Percentiles rank a stretch among this genome's conserved stretches.
Conservation (phyloP, 192 early-diverging fungal species). For the Umbelopsis sp. region DNA sequence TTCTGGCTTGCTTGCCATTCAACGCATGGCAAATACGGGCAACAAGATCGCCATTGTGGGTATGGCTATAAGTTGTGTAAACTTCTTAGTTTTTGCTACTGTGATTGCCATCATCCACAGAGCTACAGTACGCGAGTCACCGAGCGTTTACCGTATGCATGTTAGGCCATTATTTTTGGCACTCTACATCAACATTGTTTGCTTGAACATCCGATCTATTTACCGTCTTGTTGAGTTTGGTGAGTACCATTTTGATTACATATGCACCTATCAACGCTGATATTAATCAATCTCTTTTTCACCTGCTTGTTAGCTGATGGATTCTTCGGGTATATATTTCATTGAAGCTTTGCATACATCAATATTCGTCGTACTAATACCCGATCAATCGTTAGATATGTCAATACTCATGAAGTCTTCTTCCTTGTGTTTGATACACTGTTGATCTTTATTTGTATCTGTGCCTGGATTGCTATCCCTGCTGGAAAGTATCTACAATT, state of each 20-base stretch:
- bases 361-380: background rate
- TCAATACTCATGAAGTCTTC: constrained; percentile 49
- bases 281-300: no score
- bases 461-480: constrained; percentile 39
- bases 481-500: constrained; percentile 20
- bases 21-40: constrained; percentile 25
- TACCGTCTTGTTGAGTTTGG: constrained; percentile 53
- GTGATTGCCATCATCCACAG: constrained; percentile 35
- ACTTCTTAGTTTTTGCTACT: constrained; percentile 45
- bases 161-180: constrained; percentile 35
- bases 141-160: constrained; percentile 25
- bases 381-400: constrained; percentile 40
- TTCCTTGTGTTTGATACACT: constrained; percentile 55
- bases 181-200: constrained; percentile 38
- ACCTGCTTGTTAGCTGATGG: background rate
- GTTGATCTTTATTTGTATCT: constrained; percentile 43
- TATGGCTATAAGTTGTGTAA: constrained; percentile 41
- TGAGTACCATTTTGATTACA: background rate
- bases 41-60: constrained; percentile 47
- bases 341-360: background rate
- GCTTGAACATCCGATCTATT: constrained; percentile 45
- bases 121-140: constrained; percentile 20
- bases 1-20: constrained; percentile 44
- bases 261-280: no score
- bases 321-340: background rate